phyloP scores from a whole-genome alignment of 2,329 filamentous ascomycete species.

The Pestalotiopsis fici region DNA sequence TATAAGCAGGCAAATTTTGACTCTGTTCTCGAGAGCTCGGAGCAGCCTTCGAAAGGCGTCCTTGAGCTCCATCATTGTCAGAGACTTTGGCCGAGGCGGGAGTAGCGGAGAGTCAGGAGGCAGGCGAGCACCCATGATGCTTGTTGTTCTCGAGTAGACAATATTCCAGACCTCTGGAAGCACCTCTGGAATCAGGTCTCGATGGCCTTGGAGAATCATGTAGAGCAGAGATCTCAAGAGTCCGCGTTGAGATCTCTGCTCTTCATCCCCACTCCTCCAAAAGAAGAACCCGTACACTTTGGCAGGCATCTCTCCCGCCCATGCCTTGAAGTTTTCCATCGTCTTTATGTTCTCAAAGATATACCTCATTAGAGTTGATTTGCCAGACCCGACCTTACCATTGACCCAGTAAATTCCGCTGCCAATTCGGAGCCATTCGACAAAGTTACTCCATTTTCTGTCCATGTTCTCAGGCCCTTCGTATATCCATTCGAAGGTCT shows the following conservation, averaged over 20 bases:
- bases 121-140: neutral
- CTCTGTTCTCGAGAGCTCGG: neutral
- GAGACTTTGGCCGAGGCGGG: neutral
- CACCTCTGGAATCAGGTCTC: neutral
- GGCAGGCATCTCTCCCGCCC: constrained; percentile 4
- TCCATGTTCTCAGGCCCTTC: neutral
- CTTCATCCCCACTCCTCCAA: constrained; percentile 9
- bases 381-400: constrained; percentile 12
- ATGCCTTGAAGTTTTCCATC: neutral
- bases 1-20: neutral
- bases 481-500: neutral
- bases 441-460: neutral
- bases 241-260: constrained; percentile 5
- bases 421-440: neutral
- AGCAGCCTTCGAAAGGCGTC: neutral
- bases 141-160: neutral
- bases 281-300: neutral
- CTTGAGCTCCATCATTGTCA: neutral
- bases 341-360: neutral
- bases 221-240: neutral
- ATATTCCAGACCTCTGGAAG: neutral
- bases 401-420: constrained; percentile 10
- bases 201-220: neutral
- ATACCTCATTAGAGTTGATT: constrained; percentile 11
- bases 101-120: neutral